Base-by-base conservation (phyloP, 768 basidiomycete species). In the Tubosaeta sp. region DNA sequence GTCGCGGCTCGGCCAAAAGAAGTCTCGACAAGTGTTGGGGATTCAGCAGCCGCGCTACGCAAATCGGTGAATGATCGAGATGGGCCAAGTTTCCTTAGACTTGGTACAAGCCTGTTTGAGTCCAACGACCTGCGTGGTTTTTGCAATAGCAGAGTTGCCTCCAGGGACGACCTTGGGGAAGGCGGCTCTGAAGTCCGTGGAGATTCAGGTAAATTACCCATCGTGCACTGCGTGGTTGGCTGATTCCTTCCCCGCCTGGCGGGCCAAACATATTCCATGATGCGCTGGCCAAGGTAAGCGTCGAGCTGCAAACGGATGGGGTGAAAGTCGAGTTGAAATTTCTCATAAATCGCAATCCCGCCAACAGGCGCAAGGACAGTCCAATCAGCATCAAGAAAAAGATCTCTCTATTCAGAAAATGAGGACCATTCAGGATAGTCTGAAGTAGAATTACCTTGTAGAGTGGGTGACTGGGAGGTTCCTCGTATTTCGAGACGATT, bases 251-350 rank as follows among this genome's bases (percentile, higher is more conserved):
- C 68, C 54, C 75, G 76, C 27, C 86, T 78, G 22, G 80, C 76
- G 22, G 87, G 85, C 84, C 90, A 94, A 29, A 97, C 73, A 65
- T 97, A 97, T 63, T 90, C 87, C 81, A 91, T 83, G 51, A 97
- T 86, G 50, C 83, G 77, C 17, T 79, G 78, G 9, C 91, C 93
- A 27, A 95, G 78, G 56, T 78, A 80, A 26, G 89, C 84, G 68
- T 98, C 95, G 45, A 97, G 77, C 58, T 92, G 90, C 7, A 97
- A 76, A 29, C 86, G 83, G 59, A 97, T 77, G 0, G 94, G 95
- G 66, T 95, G 92, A 38, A 97, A 74, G 26, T 82, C 79, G 33
- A 95, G 71, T 56, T 88, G 83, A 59, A 97, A 90, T 27, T 78
- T 75, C 65, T 92, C 85, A 66, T 92, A 86, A 56, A 97, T 90